Conservation (phyloP, 768 basidiomycete species). For the Imleria badia region DNA sequence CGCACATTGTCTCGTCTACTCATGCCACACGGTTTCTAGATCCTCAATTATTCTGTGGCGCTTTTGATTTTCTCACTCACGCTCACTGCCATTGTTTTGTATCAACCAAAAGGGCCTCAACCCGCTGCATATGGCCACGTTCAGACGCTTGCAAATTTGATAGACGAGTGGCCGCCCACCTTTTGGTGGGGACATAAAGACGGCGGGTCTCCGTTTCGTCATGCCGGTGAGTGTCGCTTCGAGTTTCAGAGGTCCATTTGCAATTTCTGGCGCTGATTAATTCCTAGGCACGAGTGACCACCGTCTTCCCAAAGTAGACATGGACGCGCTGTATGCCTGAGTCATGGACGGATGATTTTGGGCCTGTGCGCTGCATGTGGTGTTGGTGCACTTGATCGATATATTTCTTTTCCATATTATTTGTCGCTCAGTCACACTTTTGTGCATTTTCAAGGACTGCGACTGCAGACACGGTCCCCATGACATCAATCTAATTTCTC, state of each 20-base stretch:
- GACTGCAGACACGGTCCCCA: neutral
- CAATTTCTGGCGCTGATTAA: neutral
- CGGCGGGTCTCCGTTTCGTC: neutral
- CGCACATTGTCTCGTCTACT: neutral
- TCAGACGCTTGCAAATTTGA: slow-evolving; percentile 34
- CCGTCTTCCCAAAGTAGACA: slow-evolving; percentile 20
- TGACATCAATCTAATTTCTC: neutral
- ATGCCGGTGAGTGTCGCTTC: slow-evolving; percentile 22
- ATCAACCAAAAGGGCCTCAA: slow-evolving; percentile 25
- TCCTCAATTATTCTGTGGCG: slow-evolving; percentile 25
- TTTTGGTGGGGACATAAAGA: slow-evolving; percentile 34
- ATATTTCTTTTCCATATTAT: neutral
- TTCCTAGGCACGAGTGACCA: slow-evolving; percentile 25
- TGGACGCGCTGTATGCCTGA: slow-evolving; percentile 22
- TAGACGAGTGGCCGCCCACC: slow-evolving; percentile 37
- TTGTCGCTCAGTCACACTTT: neutral
- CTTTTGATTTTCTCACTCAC: slow-evolving; percentile 23
- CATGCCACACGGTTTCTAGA: slow-evolving; percentile 13
- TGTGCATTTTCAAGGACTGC: neutral
- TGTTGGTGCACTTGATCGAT: neutral
- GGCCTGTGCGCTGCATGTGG: neutral
- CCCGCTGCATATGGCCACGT: slow-evolving; percentile 35
- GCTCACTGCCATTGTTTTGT: slow-evolving; percentile 11
- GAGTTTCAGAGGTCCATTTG: neutral
- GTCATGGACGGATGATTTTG: neutral